Evolutionary conservation across 805 yeast species (phyloP).

Genomic region (Ogataea naganishii): DNA sequence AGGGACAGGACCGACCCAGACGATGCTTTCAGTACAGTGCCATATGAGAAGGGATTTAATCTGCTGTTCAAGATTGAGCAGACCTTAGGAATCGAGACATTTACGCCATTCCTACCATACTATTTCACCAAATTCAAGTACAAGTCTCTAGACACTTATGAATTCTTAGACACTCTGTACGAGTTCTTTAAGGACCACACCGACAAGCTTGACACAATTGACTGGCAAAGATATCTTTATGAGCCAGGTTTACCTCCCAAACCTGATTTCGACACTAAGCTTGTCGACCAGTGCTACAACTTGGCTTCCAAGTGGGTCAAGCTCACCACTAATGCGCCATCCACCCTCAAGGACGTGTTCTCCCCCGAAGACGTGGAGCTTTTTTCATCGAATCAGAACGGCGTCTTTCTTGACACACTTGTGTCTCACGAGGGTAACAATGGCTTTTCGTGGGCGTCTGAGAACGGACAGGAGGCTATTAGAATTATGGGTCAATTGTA

Average conservation of each 20-base stretch:
- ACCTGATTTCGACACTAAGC: slow-evolving; percentile 69
- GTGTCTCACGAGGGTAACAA: slow-evolving; percentile 36
- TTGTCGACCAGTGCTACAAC: slow-evolving; percentile 63
- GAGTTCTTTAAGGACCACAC: slow-evolving; percentile 42
- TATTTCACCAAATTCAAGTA: slow-evolving; percentile 67
- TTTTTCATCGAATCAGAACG: slow-evolving; percentile 69
- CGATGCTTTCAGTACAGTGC: slow-evolving; percentile 80
- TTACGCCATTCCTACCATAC: slow-evolving; percentile 73
- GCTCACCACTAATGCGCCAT: slow-evolving; percentile 23
- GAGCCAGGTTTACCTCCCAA: slow-evolving; percentile 85
- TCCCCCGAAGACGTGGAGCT: slow-evolving; percentile 37
- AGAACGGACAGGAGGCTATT: slow-evolving; percentile 25
- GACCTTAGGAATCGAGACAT: slow-evolving; percentile 55
- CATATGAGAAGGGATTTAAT: slow-evolving; percentile 86
- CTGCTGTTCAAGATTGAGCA: slow-evolving; percentile 69
- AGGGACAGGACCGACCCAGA: slow-evolving; percentile 74
- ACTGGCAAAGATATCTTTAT: slow-evolving; percentile 82
- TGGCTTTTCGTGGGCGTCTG: slow-evolving; percentile 28
- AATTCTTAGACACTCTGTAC: slow-evolving; percentile 68
- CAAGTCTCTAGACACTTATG: slow-evolving; percentile 70
- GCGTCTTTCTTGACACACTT: slow-evolving; percentile 68
- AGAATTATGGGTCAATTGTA: slow-evolving; percentile 21
- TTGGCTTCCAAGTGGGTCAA: slow-evolving; percentile 61
- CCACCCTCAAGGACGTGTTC: slow-evolving; percentile 27
- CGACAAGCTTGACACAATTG: slow-evolving; percentile 54